A percentile compares a stretch with the other conserved stretches of the same genome.
These are phyloP conservation scores for Phaeophleospora eucalypticola DNA, from an alignment of 2,329 filamentous ascomycete genomes.

Conservation along the genomic window DNA sequence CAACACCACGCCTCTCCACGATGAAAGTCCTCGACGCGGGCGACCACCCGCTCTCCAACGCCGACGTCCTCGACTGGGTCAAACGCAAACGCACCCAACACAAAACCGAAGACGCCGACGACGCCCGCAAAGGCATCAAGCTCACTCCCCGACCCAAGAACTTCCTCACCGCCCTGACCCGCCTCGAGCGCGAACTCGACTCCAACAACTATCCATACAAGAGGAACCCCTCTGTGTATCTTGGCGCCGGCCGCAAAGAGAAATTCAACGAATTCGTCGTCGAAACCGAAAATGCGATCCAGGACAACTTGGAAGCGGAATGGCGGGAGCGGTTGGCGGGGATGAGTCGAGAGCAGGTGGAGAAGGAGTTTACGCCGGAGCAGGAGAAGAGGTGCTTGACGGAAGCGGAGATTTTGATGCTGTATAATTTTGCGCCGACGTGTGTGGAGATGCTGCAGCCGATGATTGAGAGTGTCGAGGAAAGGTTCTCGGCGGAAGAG, in stretches of 20 bases:
- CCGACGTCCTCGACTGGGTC: constrained; percentile 34
- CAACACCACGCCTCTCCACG: constrained; percentile 6
- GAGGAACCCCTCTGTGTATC: constrained; percentile 28
- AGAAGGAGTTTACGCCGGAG: constrained; percentile 27
- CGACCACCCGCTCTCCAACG: constrained; percentile 33
- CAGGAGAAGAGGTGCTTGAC: constrained; percentile 33
- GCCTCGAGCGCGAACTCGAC: constrained; percentile 30
- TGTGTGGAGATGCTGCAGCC: constrained; percentile 32
- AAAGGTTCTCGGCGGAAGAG: constrained; percentile 32
- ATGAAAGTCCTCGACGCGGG: constrained; percentile 36
- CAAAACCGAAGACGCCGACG: constrained; percentile 28
- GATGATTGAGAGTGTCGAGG: constrained; percentile 35
- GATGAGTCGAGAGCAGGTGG: constrained; percentile 25
- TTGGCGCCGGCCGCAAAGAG: constrained; percentile 18
- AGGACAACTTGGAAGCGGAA: constrained; percentile 25
- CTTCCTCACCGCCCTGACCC: constrained; percentile 28
- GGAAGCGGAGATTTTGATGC: constrained; percentile 32
- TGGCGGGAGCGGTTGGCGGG: constrained; percentile 20
- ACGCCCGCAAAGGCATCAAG: constrained; percentile 22
- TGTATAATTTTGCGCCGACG: constrained; percentile 33
- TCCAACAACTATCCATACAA: constrained; percentile 29
- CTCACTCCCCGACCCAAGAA: constrained; percentile 26
- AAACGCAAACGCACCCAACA: constrained; percentile 30
- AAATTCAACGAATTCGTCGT: constrained; percentile 24
- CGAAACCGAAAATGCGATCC: constrained; percentile 23